These are phyloP conservation scores for Saturnispora mendoncae DNA, from an alignment of 805 yeast species.

Conservation along the genomic window DNA sequence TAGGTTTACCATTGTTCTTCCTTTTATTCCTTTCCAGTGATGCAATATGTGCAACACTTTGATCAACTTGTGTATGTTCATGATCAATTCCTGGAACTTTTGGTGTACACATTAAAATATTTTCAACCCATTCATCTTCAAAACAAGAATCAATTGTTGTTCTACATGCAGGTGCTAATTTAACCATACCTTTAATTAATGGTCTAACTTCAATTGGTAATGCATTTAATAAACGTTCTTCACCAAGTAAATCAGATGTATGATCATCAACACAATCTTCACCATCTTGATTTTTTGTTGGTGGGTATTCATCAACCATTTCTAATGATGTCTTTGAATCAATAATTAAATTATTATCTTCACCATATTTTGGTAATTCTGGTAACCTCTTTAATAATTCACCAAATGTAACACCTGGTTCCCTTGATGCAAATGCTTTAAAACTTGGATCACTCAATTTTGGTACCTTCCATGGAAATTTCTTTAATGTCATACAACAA, in stretches of 20 bases:
- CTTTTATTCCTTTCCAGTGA: slow-evolving; percentile 77
- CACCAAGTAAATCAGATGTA: slow-evolving; percentile 62
- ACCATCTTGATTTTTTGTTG: background rate
- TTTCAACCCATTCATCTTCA: slow-evolving; percentile 58
- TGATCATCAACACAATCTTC: slow-evolving; percentile 28
- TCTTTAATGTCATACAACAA: slow-evolving; percentile 85
- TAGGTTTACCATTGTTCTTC: slow-evolving; percentile 3
- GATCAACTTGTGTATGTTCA: slow-evolving; percentile 82
- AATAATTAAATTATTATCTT: slow-evolving; percentile 7
- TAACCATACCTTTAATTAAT: slow-evolving; percentile 68
- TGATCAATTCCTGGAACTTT: slow-evolving; percentile 49
- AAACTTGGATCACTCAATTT: slow-evolving; percentile 73
- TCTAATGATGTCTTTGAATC: slow-evolving; percentile 12
- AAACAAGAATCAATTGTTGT: slow-evolving; percentile 74
- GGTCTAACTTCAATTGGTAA: slow-evolving; percentile 62
- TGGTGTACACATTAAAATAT: slow-evolving; percentile 59
- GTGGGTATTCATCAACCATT: background rate
- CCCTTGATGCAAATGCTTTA: slow-evolving; percentile 70
- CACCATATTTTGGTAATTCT: slow-evolving; percentile 32
- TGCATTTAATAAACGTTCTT: slow-evolving; percentile 60
- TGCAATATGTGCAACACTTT: slow-evolving; percentile 92
- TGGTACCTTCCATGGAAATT: slow-evolving; percentile 94
- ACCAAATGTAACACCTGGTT: slow-evolving; percentile 57
- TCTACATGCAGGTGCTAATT: slow-evolving; percentile 78
- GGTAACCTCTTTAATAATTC: slow-evolving; percentile 51